Evolutionary conservation across 495 filamentous ascomycete genomes (phyloP).

Genomic region (Daldinia caldariorum): DNA sequence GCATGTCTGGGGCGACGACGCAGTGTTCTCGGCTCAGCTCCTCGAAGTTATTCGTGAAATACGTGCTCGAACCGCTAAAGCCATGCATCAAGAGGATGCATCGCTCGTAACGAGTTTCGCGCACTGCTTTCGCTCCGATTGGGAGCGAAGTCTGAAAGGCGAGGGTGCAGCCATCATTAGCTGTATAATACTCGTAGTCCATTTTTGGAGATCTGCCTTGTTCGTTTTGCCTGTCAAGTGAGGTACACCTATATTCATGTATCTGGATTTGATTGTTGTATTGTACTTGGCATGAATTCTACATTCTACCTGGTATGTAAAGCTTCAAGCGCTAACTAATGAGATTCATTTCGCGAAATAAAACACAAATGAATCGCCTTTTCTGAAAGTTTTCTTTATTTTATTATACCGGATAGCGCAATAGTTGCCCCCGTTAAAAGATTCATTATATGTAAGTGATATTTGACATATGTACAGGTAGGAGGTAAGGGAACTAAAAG

Average conservation of each 20-base stretch:
- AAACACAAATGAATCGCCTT: background rate
- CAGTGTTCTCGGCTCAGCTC: slow-evolving; percentile 43
- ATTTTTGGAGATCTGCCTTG: slow-evolving; percentile 36
- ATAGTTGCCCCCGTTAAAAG: background rate
- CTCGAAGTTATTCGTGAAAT: slow-evolving; percentile 54
- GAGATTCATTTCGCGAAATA: background rate
- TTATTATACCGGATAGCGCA: background rate
- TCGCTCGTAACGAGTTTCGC: slow-evolving; percentile 9
- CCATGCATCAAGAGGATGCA: slow-evolving; percentile 56
- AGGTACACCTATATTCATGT: background rate
- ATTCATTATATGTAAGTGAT: too few relatives aligned
- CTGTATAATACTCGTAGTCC: slow-evolving; percentile 40
- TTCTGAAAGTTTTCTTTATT: background rate
- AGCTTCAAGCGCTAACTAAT: background rate
- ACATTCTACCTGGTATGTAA: too few relatives aligned
- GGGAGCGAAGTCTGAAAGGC: slow-evolving; percentile 48
- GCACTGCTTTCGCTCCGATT: background rate
- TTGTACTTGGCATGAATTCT: background rate
- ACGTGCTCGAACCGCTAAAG: slow-evolving; percentile 56
- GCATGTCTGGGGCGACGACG: slow-evolving; percentile 56
- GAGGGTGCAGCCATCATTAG: slow-evolving; percentile 49
- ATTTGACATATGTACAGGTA: too few relatives aligned
- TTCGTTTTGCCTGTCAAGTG: slow-evolving; percentile 6
- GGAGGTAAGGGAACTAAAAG: too few relatives aligned
- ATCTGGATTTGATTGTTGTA: too few relatives aligned